Percentiles rank a stretch among this genome's conserved stretches.
Evolutionary conservation across 1,139 yeast genomes (phyloP).

Genomic region (Yamadazyma friedrichii): DNA sequence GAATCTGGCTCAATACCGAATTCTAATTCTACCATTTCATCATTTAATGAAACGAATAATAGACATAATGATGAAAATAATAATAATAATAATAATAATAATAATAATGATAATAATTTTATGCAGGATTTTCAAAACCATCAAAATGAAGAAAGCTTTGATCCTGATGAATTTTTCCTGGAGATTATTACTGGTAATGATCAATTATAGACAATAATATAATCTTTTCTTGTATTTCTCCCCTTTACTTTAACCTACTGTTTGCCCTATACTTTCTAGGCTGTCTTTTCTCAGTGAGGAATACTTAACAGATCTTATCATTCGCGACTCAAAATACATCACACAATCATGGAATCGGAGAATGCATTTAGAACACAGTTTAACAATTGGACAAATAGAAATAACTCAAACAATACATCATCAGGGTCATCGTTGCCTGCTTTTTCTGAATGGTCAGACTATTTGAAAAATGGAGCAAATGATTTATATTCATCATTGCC

Average conservation of each 20-base stretch:
- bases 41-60: too few relatives aligned
- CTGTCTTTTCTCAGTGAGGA: background rate
- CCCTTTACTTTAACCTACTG: background rate
- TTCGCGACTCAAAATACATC: background rate
- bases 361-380: slow-evolving; percentile 43
- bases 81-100: slow-evolving; percentile 6
- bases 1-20: slow-evolving; percentile 8
- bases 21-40: background rate
- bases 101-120: slow-evolving; percentile 11
- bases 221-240: background rate
- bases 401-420: slow-evolving; percentile 3
- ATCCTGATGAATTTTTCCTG: slow-evolving; percentile 23
- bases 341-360: slow-evolving; percentile 37
- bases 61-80: slow-evolving; percentile 7
- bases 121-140: slow-evolving; percentile 18
- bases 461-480: slow-evolving; percentile 42
- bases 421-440: slow-evolving; percentile 22
- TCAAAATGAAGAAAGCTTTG: slow-evolving; percentile 19
- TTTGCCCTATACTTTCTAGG: background rate
- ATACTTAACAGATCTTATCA: background rate
- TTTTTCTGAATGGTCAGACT: slow-evolving; percentile 47
- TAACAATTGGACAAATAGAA: slow-evolving; percentile 37
- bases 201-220: slow-evolving; percentile 4
- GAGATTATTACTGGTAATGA: slow-evolving; percentile 17
- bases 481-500: slow-evolving; percentile 43